phyloP scores from a whole-genome alignment of 257 asterid genomes.

The Petrea volubilis region DNA sequence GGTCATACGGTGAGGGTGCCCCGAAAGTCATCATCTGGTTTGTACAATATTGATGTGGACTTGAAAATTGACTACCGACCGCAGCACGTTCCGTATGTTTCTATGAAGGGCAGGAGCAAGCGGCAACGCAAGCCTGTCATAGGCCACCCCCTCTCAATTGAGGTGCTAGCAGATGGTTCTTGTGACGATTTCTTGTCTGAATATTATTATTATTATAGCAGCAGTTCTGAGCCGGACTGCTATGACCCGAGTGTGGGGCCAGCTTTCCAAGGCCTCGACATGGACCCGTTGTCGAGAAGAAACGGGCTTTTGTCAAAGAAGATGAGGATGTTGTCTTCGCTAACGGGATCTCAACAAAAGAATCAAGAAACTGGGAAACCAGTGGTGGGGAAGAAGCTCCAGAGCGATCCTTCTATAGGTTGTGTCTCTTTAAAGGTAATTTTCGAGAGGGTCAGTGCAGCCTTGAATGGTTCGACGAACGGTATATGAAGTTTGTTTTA shows the following conservation, averaged over 20 bases:
- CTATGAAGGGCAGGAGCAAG: conserved; percentile 90
- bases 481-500: conserved; percentile 29
- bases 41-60: conserved; percentile 65
- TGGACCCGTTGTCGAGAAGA: conserved; percentile 38
- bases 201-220: conserved; percentile 49
- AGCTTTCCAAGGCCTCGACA: conserved; percentile 5
- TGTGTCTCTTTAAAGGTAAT: conserved; percentile 75
- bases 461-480: conserved; percentile 42
- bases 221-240: conserved; percentile 50
- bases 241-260: neutral
- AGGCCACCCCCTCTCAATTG: conserved; percentile 77
- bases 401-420: conserved; percentile 69
- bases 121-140: conserved; percentile 57
- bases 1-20: conserved; percentile 36
- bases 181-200: conserved; percentile 39
- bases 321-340: conserved; percentile 74
- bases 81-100: conserved; percentile 73
- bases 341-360: conserved; percentile 44
- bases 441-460: conserved; percentile 66
- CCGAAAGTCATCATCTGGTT: conserved; percentile 43
- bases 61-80: conserved; percentile 60
- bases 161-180: conserved; percentile 58
- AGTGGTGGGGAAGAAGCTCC: conserved; percentile 39
- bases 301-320: conserved; percentile 55
- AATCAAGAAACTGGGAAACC: conserved; percentile 44